Conservation (phyloP, 2,329 filamentous ascomycete genomes). For the Aspergillus sp. region DNA sequence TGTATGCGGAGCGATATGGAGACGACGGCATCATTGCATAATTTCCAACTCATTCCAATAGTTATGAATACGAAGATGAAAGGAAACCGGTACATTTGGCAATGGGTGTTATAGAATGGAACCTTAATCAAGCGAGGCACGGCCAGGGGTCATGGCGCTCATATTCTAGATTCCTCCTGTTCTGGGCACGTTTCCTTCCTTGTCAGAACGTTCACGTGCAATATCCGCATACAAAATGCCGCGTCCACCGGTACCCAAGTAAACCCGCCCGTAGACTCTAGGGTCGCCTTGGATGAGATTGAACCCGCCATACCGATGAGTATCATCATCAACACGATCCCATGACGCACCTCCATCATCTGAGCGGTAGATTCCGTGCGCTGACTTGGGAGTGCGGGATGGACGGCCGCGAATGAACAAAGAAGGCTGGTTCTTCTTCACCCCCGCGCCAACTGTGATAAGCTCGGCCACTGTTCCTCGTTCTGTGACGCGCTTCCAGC, state of each 20-base stretch:
- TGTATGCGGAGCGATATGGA: conserved; percentile 5
- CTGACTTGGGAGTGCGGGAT: background rate
- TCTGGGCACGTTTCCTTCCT: background rate
- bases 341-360: conserved; percentile 13
- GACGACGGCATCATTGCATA: background rate
- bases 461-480: background rate
- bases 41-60: too few relatives aligned
- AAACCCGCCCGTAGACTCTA: conserved; percentile 17
- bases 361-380: conserved; percentile 13
- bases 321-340: conserved; percentile 14
- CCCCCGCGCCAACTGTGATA: conserved; percentile 1
- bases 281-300: conserved; percentile 15
- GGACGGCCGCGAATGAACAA: conserved; percentile 1
- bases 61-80: background rate
- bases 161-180: background rate
- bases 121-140: too few relatives aligned
- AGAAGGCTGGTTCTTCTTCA: background rate
- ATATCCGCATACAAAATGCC: conserved; percentile 16
- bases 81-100: background rate
- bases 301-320: conserved; percentile 14
- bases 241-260: conserved; percentile 14
- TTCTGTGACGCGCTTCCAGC: background rate
- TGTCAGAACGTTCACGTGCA: background rate
- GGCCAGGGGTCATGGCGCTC: too few relatives aligned
- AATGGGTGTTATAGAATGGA: too few relatives aligned